Evolutionary conservation across 352 stramenopile genomes (phyloP), one percentile per base, ranked within the genome.

Genomic region (Pythium phragmiticola): DNA sequence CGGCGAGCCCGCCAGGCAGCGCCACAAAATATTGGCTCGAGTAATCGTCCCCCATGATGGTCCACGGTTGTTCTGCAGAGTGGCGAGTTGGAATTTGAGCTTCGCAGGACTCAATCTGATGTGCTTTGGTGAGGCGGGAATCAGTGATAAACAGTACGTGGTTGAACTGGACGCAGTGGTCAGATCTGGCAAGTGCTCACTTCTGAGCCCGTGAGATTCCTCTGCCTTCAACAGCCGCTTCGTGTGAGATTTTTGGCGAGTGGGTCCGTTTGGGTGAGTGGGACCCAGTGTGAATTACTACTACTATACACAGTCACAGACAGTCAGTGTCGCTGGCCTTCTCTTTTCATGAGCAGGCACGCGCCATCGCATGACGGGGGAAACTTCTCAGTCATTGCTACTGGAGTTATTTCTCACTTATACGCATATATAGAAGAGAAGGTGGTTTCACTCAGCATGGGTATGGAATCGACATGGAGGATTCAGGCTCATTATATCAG

Each of bases 401-500:
- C 17, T 2, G 19, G 7, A 7, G 5, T n/a, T 46, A 46, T 19
- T 42, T 4, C 39, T 21, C 39, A 46, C 14, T 46, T 8, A 14
- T 46, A n/a, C 5, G 13, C 13, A 19, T 46, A 46, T 46, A 19
- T 53, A 30, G 11, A 42, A 41, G 33, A 6, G 33, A 14, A 7
- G 39, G 39, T 45, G 61, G 61, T 68, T 62, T 69, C 62, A 69
- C 62, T 69, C 62, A 69, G 62, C 62, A 69, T 67, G 51, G 53
- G 43, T 62, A 61, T 67, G 55, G 62, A 63, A 63, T 69, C 62
- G 62, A 69, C 62, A 69, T 69, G 62, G 61, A 69, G 54, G 47
- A 68, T 69, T 69, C 62, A 63, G 62, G 21, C 62, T 69, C 62
- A 69, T 69, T 69, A 69, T 69, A 69, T 69, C 62, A 69, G 62